phyloP scores from a whole-genome alignment of 495 filamentous ascomycete species.

The Penicillium pancosmium region DNA sequence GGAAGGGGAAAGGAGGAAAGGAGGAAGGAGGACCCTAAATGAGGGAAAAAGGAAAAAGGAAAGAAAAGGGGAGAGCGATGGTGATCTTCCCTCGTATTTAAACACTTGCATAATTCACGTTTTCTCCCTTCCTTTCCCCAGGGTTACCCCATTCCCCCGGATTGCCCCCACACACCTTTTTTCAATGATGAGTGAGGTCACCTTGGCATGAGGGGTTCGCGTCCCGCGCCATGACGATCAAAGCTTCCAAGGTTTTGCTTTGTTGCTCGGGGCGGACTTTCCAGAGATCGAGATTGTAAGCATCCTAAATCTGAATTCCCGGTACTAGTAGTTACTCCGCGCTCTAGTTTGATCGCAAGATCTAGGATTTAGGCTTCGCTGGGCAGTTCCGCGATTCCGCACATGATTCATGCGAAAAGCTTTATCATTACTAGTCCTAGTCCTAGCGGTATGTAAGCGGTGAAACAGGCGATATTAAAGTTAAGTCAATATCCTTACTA shows the following conservation, averaged over 20 bases:
- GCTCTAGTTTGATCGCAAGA: too few relatives aligned
- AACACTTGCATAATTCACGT: background rate
- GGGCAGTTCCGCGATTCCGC: background rate
- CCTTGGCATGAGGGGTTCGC: slow-evolving; percentile 18
- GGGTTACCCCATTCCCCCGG: background rate
- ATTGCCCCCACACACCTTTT: background rate
- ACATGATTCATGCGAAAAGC: background rate
- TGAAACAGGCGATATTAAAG: background rate
- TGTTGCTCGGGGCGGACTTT: slow-evolving; percentile 1
- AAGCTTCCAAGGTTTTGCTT: background rate
- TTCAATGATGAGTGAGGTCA: slow-evolving; percentile 2
- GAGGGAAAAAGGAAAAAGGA: background rate
- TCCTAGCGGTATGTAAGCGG: too few relatives aligned
- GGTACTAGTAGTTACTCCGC: too few relatives aligned
- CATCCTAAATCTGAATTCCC: too few relatives aligned
- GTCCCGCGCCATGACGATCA: background rate
- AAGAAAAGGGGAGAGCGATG: background rate
- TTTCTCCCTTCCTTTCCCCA: background rate
- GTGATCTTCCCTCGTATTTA: too few relatives aligned
- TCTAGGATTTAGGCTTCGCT: too few relatives aligned
- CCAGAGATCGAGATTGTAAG: background rate
- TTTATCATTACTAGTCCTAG: too few relatives aligned
- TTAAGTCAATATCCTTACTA: too few relatives aligned
- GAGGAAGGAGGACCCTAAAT: too few relatives aligned
- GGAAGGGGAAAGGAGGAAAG: background rate